Percentiles rank a stretch among this genome's conserved stretches.
Conservation (phyloP, 768 basidiomycete genomes). For the Lactarius sanguifluus region DNA sequence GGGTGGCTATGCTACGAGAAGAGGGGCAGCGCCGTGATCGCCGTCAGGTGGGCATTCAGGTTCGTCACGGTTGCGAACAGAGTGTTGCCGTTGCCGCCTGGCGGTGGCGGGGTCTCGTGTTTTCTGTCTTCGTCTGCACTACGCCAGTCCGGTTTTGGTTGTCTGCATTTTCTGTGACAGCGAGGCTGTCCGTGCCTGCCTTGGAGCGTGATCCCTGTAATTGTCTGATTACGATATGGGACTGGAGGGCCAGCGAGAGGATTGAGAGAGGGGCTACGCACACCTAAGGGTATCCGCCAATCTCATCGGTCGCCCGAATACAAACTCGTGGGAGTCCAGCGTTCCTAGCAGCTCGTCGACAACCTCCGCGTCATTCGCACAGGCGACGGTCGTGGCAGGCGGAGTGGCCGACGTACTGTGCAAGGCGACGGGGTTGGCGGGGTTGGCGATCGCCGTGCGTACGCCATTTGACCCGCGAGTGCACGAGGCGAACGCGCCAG, state of each 20-base stretch:
- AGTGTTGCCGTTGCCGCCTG: not conserved
- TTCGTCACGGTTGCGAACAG: constrained; percentile 35
- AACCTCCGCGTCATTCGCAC: not conserved
- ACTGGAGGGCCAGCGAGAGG: not conserved
- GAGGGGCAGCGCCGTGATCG: constrained; percentile 64
- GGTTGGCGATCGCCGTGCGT: too few species aligned
- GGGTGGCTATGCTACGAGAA: constrained; percentile 92
- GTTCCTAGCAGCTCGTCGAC: constrained; percentile 37
- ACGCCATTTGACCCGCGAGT: too few species aligned
- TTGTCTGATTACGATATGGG: not conserved
- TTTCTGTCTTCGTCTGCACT: constrained; percentile 40
- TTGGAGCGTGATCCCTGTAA: constrained; percentile 24
- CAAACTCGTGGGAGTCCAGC: constrained; percentile 68
- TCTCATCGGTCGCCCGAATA: constrained; percentile 46
- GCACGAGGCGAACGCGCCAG: too few species aligned
- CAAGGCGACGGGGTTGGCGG: too few species aligned
- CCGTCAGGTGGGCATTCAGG: constrained; percentile 60
- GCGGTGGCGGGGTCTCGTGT: constrained; percentile 27
- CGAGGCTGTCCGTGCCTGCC: not conserved
- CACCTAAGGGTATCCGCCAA: not conserved
- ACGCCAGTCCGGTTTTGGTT: not conserved
- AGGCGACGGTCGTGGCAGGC: not conserved
- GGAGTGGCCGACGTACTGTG: not conserved
- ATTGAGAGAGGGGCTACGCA: not conserved
- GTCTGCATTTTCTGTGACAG: not conserved